Percentiles rank a stretch among this genome's conserved stretches.
phyloP scores from a whole-genome alignment of 2,329 filamentous ascomycete genomes.

The Aspergillus tubingensis region DNA sequence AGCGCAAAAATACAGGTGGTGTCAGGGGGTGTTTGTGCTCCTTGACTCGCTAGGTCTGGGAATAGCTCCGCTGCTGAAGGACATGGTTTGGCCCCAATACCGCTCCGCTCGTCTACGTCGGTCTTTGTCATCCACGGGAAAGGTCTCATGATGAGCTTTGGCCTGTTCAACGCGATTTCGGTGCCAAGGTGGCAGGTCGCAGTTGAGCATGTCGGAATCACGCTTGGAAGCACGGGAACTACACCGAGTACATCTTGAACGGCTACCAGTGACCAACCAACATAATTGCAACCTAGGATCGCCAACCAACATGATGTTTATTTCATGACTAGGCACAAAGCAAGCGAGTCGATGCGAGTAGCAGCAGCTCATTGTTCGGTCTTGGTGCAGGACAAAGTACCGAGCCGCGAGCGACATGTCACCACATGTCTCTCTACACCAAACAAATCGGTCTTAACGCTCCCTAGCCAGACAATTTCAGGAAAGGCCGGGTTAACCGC shows the following conservation, averaged over 20 bases:
- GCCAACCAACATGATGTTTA: too few relatives aligned
- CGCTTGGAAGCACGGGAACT: neutral
- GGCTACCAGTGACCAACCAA: neutral
- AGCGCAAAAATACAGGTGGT: constrained; percentile 20
- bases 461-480: neutral
- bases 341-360: neutral
- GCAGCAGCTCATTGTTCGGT: neutral
- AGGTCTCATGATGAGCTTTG: neutral
- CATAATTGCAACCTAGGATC: neutral
- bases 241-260: neutral
- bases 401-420: neutral
- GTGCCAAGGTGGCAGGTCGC: neutral
- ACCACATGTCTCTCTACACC: neutral
- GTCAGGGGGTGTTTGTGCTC: constrained; percentile 21
- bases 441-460: too few relatives aligned
- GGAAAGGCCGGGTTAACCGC: neutral
- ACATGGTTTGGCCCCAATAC: constrained; percentile 26
- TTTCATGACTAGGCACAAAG: neutral
- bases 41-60: constrained; percentile 19
- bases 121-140: neutral
- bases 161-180: neutral
- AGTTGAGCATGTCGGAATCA: neutral
- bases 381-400: neutral
- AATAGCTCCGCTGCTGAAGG: constrained; percentile 21
- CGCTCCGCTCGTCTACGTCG: constrained; percentile 11